Evolutionary conservation across 768 basidiomycete genomes (phyloP).

Genomic region (Hemileccinum impolitum): DNA sequence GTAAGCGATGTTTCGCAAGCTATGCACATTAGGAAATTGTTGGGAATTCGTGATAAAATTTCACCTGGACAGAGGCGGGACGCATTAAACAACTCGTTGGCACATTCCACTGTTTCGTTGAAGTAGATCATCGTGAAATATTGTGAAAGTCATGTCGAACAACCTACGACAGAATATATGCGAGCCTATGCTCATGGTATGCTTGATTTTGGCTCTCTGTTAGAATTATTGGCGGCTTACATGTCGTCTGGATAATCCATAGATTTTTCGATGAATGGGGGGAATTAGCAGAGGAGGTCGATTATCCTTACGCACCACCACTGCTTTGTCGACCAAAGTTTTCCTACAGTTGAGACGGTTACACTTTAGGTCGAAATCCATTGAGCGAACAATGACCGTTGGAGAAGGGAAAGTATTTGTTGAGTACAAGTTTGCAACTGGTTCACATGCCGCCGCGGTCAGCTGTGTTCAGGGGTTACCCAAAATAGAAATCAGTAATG

Average conservation of each 20-base stretch:
- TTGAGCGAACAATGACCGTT: conserved; percentile 20
- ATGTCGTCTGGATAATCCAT: conserved; percentile 45
- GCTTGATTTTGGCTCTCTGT: neutral
- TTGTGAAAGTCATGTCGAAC: neutral
- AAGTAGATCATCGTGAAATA: neutral
- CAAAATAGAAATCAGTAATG: conserved; percentile 8
- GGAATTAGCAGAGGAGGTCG: neutral
- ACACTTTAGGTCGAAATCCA: conserved; percentile 78
- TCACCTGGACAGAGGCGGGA: conserved; percentile 77
- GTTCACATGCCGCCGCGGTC: neutral
- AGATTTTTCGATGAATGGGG: conserved; percentile 12
- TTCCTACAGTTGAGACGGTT: conserved; percentile 76
- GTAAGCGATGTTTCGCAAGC: conserved; percentile 79
- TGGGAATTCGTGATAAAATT: neutral
- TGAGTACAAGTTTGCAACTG: neutral
- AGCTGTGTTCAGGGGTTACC: conserved; percentile 3
- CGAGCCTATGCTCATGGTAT: conserved; percentile 49
- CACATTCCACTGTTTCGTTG: conserved; percentile 69
- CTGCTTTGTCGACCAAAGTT: conserved; percentile 70
- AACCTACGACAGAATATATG: conserved; percentile 78
- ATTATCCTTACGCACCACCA: conserved; percentile 58
- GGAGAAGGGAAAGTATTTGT: neutral
- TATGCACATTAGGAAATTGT: conserved; percentile 25
- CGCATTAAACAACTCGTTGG: conserved; percentile 76
- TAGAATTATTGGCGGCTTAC: conserved; percentile 31